Percentiles rank a stretch among this genome's conserved stretches.
Conservation (phyloP, 352 stramenopile species). For the Pythium rhizo-oryzae region DNA sequence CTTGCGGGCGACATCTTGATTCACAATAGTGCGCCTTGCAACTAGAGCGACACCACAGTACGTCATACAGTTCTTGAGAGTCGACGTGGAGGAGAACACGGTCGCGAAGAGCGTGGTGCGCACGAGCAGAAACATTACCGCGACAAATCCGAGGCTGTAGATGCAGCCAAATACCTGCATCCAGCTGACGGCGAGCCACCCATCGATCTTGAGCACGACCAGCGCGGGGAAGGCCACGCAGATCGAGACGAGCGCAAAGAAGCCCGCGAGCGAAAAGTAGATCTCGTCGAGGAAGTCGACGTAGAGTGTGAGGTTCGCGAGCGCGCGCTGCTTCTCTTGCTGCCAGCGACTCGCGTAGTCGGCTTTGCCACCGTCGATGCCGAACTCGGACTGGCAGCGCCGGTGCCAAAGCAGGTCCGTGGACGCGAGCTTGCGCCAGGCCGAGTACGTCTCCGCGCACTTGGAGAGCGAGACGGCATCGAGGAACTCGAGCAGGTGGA, state of each 20-base stretch:
- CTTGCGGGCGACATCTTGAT: conserved; percentile 10
- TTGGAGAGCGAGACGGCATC: conserved; percentile 27
- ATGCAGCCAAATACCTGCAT: conserved; percentile 25
- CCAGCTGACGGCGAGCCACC: conserved; percentile 20
- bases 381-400: conserved; percentile 26
- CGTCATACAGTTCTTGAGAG: conserved; percentile 18
- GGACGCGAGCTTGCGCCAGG: conserved; percentile 18
- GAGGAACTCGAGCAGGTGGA: conserved; percentile 28
- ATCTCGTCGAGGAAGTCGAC: conserved; percentile 32
- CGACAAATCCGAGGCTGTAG: conserved; percentile 20
- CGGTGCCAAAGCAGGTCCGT: conserved; percentile 19
- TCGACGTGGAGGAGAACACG: conserved; percentile 2
- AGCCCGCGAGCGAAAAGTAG: conserved; percentile 18
- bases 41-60: conserved; percentile 13
- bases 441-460: conserved; percentile 20
- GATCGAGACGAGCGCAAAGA: conserved; percentile 14
- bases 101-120: conserved; percentile 13
- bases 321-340: conserved; percentile 18
- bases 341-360: conserved; percentile 30
- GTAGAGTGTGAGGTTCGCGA: conserved; percentile 28
- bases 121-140: conserved; percentile 23
- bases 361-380: conserved; percentile 23
- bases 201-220: conserved; percentile 19
- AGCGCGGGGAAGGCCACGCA: conserved; percentile 22
- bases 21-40: conserved; percentile 2